Evolutionary conservation across 768 basidiomycete species (phyloP).

Genomic region (Mycena kentingensis): DNA sequence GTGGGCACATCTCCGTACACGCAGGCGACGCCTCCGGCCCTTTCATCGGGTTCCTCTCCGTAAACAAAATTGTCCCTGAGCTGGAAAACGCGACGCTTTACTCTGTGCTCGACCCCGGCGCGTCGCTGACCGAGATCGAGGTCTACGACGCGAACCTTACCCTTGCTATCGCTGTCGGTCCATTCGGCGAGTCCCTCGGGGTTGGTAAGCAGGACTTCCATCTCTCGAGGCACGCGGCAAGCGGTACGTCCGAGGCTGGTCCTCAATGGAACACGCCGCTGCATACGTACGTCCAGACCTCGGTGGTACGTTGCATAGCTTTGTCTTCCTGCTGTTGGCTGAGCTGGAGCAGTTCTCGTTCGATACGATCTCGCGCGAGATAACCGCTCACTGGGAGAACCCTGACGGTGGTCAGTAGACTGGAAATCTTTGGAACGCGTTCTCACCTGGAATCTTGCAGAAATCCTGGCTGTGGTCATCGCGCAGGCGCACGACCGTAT

Average conservation of each 20-base stretch:
- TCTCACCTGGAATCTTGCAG: slow-evolving; percentile 2
- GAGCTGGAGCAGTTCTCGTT: slow-evolving; percentile 30
- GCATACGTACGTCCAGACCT: slow-evolving; percentile 21
- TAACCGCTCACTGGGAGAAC: slow-evolving; percentile 27
- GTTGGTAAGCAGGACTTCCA: slow-evolving; percentile 4
- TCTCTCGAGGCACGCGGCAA: background rate
- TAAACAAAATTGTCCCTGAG: slow-evolving; percentile 11
- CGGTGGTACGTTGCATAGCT: slow-evolving; percentile 15
- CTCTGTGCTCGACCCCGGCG: slow-evolving; percentile 8
- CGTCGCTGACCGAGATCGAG: slow-evolving; percentile 15
- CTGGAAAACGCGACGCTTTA: slow-evolving; percentile 14
- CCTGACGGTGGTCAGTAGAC: slow-evolving; percentile 19
- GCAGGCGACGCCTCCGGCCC: slow-evolving; percentile 8
- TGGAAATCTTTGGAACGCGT: slow-evolving; percentile 1
- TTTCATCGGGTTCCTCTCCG: slow-evolving; percentile 19
- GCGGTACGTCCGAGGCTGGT: background rate
- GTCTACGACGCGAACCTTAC: slow-evolving; percentile 4
- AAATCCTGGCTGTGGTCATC: slow-evolving; percentile 16
- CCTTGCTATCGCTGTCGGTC: slow-evolving; percentile 8
- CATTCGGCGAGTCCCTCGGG: slow-evolving; percentile 7
- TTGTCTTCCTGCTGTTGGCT: background rate
- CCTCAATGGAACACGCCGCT: slow-evolving; percentile 7
- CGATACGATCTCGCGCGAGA: slow-evolving; percentile 18
- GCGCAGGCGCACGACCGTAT: slow-evolving; percentile 23
- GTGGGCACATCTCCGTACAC: slow-evolving; percentile 22